phyloP scores from a whole-genome alignment of 2,329 filamentous ascomycete species.

The Paecilomyces variotii region DNA sequence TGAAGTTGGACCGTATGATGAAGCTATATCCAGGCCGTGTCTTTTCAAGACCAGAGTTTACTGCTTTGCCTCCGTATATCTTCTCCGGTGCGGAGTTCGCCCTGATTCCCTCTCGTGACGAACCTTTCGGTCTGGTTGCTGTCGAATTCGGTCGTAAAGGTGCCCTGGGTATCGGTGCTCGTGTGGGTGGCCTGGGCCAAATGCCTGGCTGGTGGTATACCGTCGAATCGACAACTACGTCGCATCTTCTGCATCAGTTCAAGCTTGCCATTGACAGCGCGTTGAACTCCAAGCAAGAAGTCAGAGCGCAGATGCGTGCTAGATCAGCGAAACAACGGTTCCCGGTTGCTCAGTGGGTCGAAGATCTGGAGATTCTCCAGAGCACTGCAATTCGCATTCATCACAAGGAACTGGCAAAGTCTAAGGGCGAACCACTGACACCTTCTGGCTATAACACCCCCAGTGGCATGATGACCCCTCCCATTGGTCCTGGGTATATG shows the following conservation, averaged over 20 bases:
- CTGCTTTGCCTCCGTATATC: slow-evolving; percentile 57
- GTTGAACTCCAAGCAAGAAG: slow-evolving; percentile 48
- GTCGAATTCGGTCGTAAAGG: slow-evolving; percentile 63
- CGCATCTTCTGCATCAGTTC: slow-evolving; percentile 58
- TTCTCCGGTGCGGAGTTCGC: slow-evolving; percentile 62
- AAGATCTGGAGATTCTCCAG: slow-evolving; percentile 57
- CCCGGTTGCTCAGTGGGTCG: slow-evolving; percentile 59
- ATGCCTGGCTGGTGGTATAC: slow-evolving; percentile 68
- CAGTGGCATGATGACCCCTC: slow-evolving; percentile 27
- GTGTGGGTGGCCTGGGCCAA: slow-evolving; percentile 60
- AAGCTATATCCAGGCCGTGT: slow-evolving; percentile 57
- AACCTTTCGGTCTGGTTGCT: slow-evolving; percentile 61
- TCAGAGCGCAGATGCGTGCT: slow-evolving; percentile 56
- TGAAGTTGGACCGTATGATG: slow-evolving; percentile 59
- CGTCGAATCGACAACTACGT: slow-evolving; percentile 56
- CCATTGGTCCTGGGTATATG: slow-evolving; percentile 15
- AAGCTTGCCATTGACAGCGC: slow-evolving; percentile 56
- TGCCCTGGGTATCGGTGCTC: slow-evolving; percentile 57
- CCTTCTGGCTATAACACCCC: slow-evolving; percentile 37
- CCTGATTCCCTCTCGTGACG: slow-evolving; percentile 59
- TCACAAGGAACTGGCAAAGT: slow-evolving; percentile 33
- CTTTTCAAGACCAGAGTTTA: slow-evolving; percentile 62
- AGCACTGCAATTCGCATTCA: slow-evolving; percentile 52
- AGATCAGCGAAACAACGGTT: slow-evolving; percentile 58
- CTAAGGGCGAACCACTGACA: slow-evolving; percentile 24